Base-by-base conservation (phyloP, 2,329 filamentous ascomycete genomes). In the Stemphylium lycopersici region DNA sequence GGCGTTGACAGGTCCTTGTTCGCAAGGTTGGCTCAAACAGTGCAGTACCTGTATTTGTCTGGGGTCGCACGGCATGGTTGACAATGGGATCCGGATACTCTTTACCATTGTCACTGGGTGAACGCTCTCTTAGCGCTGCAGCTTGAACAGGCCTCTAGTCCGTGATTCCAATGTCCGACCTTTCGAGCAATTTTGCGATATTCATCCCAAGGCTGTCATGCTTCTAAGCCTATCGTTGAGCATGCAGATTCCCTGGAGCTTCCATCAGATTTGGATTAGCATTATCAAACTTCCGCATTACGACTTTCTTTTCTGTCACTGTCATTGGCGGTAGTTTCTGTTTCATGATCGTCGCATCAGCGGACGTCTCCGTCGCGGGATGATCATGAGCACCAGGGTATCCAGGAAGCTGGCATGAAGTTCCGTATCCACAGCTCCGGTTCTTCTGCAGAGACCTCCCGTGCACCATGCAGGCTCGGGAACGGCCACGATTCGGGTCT, bases 301-400 rank as follows among this genome's bases (percentile, higher is more conserved):
- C 15, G 24, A 15, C 33, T 36, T 20, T n/a, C 24, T 13, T 13
- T 33, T 3, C n/a, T 38, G 15, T 26, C 38, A 12, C 16, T 22
- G n/a, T 46, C 37, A 55, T 34, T 55, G 42, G 33, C 16, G 37
- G 16, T 41, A 40, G 15, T 34, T 11, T n/a, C 34, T 32, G 54
- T 57, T 57, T 57, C 54, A 57, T 54, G 44, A 43, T 58, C 36
- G 53, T 52, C 53, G 43, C 53, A 56, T 52, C 33, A 48, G 22
- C 33, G 48, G 40, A 42, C 39, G 31, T 38, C n/a, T n/a, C 43
- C 38, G 43, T 38, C 33, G 34, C 49, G 48, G 53, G 39, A 52
- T 43, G 18, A 52, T 47, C 48, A 33, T 16, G n/a, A 42, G 29
- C 16, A 40, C 48, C 26, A 43, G 48, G 49, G 36, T 33, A 53